Evolutionary conservation across 768 basidiomycete genomes (phyloP), one percentile per base, ranked within the genome.

Genomic region (Royoungia palumana): DNA sequence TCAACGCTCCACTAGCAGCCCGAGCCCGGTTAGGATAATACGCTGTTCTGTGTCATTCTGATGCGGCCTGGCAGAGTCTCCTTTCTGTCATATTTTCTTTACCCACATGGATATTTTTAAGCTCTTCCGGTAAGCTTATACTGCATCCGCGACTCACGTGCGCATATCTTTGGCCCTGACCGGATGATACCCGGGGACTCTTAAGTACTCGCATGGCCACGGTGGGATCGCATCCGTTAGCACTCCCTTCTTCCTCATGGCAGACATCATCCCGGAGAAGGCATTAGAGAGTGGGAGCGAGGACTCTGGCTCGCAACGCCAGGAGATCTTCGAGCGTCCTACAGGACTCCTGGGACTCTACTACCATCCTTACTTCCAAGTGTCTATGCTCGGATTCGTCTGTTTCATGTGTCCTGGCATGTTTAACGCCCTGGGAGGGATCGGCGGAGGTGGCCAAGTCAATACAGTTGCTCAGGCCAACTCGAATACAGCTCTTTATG

Each of bases 391-490:
- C 38, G 88, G 86, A 40, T 75, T 89, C 41, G 80, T 88, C 41
- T 66, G 66, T 53, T 82, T 82, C 62, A 80, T 83, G 81, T 55
- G 70, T 45, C 69, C 69, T 64, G 88, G 88, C 46, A 76, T 89
- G 47, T 91, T 89, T 70, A 91, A 91, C 59, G 82, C 88, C 3
- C 68, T 90, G 54, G 85, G 80, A 51, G 87, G 90, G 20, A 74
- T 94, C 46, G 90, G 90, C 5, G 88, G 76, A 38, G 88, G 85
- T 39, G 90, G 90, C 4, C 84, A 86, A 67, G 62, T 88, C 35
- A 81, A 87, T 58, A 60, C 79, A 12, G 73, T 71, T 4, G 86
- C 82, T 12, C 79, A 77, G 60, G 81, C 87, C 16, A 87, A 91
- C 56, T 77, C 85, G 3, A 83, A 84, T 58, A 71, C 80, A 1